Evolutionary conservation across 1,284 basidiomycete species (phyloP).

Genomic region (Ceratorhiza oryzae-sativae): DNA sequence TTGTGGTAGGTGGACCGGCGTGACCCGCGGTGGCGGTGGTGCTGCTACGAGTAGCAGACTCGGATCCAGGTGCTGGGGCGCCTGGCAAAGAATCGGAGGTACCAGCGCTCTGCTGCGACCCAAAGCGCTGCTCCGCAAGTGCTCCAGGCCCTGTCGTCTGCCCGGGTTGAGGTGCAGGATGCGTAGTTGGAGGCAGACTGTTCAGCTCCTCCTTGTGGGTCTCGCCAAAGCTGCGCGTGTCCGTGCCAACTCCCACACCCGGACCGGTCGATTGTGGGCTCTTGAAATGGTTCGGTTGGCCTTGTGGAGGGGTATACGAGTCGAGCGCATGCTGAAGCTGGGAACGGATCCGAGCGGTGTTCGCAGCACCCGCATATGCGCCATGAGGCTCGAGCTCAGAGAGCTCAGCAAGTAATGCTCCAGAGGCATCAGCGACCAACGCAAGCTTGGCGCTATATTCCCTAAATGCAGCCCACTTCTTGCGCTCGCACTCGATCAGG

Average conservation of each 20-base stretch:
- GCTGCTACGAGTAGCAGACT: conserved; percentile 8
- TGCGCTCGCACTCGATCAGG: conserved; percentile 69
- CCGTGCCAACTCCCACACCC: conserved; percentile 53
- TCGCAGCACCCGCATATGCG: conserved; percentile 66
- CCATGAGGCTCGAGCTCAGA: conserved; percentile 66
- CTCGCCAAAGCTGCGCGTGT: conserved; percentile 80
- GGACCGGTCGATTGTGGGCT: conserved; percentile 54
- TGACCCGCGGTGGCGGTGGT: conserved; percentile 19
- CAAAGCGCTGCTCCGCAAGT: conserved; percentile 31
- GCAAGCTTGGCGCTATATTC: conserved; percentile 83
- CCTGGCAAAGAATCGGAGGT: conserved; percentile 1
- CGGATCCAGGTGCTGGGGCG: conserved; percentile 8
- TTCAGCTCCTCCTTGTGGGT: conserved; percentile 76
- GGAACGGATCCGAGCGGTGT: conserved; percentile 71
- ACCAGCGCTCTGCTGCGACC: conserved; percentile 22
- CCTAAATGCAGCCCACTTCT: conserved; percentile 77
- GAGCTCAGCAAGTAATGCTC: conserved; percentile 64
- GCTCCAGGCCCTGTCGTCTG: conserved; percentile 11
- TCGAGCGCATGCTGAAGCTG: conserved; percentile 78
- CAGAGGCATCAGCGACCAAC: conserved; percentile 71
- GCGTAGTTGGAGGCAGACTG: conserved; percentile 48
- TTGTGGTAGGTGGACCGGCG: conserved; percentile 44
- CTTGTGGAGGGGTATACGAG: conserved; percentile 71
- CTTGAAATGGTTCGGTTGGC: conserved; percentile 48
- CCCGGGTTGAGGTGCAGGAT: conserved; percentile 16